These are phyloP conservation scores for Phytopythium sindhum DNA, from an alignment of 352 stramenopile species.

Conservation along the genomic window DNA sequence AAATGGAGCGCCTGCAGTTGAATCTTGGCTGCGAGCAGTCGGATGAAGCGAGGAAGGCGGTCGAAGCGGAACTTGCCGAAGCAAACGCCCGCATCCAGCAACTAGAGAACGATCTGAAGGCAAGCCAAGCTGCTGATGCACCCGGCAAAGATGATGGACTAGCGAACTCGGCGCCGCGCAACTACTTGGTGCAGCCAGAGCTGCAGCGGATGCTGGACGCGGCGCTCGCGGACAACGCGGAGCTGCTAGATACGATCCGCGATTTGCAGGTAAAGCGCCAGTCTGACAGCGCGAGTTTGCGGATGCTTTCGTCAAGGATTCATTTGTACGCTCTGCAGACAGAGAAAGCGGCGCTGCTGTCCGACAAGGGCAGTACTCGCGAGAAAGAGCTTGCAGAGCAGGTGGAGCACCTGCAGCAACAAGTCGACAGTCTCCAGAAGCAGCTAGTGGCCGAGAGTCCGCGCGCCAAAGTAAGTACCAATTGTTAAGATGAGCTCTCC, in stretches of 20 bases:
- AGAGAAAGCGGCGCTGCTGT: conserved; percentile 8
- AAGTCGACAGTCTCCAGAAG: conserved; percentile 30
- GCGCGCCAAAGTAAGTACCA: conserved; percentile 29
- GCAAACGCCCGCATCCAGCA: conserved; percentile 39
- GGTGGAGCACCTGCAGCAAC: conserved; percentile 35
- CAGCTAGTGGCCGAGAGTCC: neutral
- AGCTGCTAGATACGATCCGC: conserved; percentile 59
- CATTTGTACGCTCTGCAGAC: conserved; percentile 17
- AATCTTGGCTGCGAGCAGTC: conserved; percentile 13
- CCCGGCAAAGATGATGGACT: neutral
- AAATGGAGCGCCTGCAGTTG: conserved; percentile 25
- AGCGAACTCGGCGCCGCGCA: neutral
- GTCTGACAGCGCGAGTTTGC: conserved; percentile 29
- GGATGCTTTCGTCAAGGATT: conserved; percentile 30
- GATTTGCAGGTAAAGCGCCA: conserved; percentile 58
- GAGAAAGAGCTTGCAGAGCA: conserved; percentile 33
- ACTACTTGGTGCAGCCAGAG: conserved; percentile 15
- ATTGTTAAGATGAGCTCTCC: neutral
- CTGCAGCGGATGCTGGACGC: conserved; percentile 48
- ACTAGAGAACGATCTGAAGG: conserved; percentile 30
- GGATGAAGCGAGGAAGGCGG: conserved; percentile 24
- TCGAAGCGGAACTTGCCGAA: conserved; percentile 24
- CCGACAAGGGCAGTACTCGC: conserved; percentile 1
- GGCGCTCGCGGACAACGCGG: conserved; percentile 51
- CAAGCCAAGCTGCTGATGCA: neutral